Evolutionary conservation across 306 rosid species (phyloP).

Genomic region (Rosa multiflora): DNA sequence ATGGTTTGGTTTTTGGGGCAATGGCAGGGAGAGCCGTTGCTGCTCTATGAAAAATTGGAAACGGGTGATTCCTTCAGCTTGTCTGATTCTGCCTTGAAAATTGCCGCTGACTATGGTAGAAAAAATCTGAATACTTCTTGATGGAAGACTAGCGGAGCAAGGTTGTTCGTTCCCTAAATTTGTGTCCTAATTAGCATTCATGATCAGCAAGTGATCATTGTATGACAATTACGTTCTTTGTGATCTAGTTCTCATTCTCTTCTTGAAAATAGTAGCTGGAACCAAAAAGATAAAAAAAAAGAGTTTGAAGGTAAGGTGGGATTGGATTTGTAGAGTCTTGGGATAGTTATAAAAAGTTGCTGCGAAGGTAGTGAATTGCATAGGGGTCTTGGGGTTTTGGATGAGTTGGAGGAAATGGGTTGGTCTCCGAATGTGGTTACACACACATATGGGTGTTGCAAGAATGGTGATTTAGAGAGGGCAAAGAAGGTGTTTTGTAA

Average conservation of each 20-base stretch:
- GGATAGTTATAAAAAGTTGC: constrained; percentile 67
- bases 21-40: constrained; percentile 70
- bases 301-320: constrained; percentile 34
- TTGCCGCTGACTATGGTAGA: constrained; percentile 63
- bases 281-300: no score
- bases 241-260: neutral
- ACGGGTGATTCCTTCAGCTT: constrained; percentile 57
- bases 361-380: constrained; percentile 61
- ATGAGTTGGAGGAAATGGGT: constrained; percentile 40
- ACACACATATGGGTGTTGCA: constrained; percentile 80
- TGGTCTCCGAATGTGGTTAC: constrained; percentile 63
- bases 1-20: constrained; percentile 79
- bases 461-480: constrained; percentile 53
- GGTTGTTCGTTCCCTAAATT: neutral
- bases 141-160: neutral
- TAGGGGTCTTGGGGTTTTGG: constrained; percentile 56
- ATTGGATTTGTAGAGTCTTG: constrained; percentile 61
- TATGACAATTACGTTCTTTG: neutral
- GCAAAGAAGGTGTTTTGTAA: constrained; percentile 60
- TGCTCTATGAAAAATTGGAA: constrained; percentile 56
- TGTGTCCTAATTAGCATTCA: neutral
- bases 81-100: constrained; percentile 60
- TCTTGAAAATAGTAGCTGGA: no score
- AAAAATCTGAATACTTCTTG: constrained; percentile 30
- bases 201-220: neutral